Evolutionary conservation across 129 eudicot genomes (phyloP).

Genomic region (Chrysanthemum makinoi): DNA sequence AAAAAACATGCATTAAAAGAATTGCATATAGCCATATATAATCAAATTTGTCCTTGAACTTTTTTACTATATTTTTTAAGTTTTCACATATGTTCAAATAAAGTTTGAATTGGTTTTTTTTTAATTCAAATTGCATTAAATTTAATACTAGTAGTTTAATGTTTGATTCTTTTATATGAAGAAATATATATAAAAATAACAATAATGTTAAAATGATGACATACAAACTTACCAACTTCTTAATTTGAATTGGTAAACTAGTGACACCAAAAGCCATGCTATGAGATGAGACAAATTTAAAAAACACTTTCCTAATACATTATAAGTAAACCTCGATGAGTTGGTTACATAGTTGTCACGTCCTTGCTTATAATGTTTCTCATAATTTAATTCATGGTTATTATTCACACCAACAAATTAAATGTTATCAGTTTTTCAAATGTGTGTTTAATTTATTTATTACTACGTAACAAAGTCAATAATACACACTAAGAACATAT

Average conservation of each 20-base stretch:
- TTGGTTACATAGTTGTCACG: constrained; percentile 25
- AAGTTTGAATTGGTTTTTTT: neutral
- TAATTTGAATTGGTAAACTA: constrained; percentile 10
- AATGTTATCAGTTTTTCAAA: too few relatives aligned
- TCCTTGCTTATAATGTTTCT: neutral
- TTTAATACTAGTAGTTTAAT: neutral
- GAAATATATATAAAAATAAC: neutral
- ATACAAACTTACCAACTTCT: constrained; percentile 34
- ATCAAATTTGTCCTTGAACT: neutral
- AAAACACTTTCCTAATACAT: neutral
- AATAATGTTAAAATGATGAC: constrained; percentile 23
- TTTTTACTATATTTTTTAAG: too few relatives aligned
- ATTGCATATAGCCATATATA: neutral
- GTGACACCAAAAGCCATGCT: constrained; percentile 31
- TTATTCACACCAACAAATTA: too few relatives aligned
- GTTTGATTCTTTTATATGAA: neutral
- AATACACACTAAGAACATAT: too few relatives aligned
- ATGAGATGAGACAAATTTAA: constrained; percentile 8
- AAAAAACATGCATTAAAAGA: neutral
- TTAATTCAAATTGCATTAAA: neutral
- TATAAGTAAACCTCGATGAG: neutral
- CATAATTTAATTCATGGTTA: too few relatives aligned
- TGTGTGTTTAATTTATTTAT: too few relatives aligned
- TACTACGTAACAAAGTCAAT: too few relatives aligned
- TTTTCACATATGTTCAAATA: too few relatives aligned